Evolutionary conservation across 495 filamentous ascomycete species (phyloP).

Genomic region (Aspergillus sparsus): DNA sequence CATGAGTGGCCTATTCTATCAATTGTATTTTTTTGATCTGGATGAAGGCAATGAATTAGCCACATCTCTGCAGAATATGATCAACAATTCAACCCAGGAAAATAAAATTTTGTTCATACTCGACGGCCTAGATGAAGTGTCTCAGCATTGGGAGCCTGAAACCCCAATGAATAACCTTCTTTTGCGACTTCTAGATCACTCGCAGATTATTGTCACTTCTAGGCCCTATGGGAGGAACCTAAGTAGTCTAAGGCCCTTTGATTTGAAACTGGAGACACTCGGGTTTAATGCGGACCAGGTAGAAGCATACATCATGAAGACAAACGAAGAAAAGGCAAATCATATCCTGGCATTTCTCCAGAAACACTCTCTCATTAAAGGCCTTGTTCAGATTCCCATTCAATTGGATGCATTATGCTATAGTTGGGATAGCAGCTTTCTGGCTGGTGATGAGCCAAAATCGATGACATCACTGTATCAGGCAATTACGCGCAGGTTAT

Average conservation of each 20-base stretch:
- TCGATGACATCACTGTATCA: constrained; percentile 39
- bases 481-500: constrained; percentile 29
- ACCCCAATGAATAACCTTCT: constrained; percentile 25
- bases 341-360: constrained; percentile 34
- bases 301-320: constrained; percentile 30
- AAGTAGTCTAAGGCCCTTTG: constrained; percentile 4
- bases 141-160: constrained; percentile 23
- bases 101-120: constrained; percentile 34
- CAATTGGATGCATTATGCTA: constrained; percentile 43
- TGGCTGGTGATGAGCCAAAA: constrained; percentile 8
- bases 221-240: constrained; percentile 19
- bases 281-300: constrained; percentile 22
- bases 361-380: constrained; percentile 30
- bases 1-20: constrained; percentile 26
- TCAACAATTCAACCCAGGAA: too few species aligned
- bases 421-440: constrained; percentile 28
- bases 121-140: constrained; percentile 47
- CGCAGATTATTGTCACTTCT: constrained; percentile 27
- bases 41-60: too few species aligned
- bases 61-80: too few species aligned
- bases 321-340: neutral
- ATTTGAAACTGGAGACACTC: constrained; percentile 24
- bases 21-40: constrained; percentile 31
- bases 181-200: constrained; percentile 34
- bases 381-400: constrained; percentile 23